Base-by-base conservation (phyloP, 495 filamentous ascomycete genomes). In the Lindgomyces ingoldianus region DNA sequence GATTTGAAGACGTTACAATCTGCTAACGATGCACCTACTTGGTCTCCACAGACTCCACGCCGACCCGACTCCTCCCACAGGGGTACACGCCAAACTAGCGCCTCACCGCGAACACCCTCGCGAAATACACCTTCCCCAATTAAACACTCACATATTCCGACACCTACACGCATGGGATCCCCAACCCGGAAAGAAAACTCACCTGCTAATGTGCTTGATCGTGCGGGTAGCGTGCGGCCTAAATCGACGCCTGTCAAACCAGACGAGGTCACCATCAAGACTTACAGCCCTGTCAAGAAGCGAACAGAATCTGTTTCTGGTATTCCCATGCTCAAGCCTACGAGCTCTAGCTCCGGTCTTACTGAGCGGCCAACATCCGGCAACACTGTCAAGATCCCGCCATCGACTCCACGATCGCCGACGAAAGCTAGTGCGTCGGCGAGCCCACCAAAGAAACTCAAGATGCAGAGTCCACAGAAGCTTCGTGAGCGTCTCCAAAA, bases 391-490 rank as follows among this genome's bases (percentile, higher is more conserved):
- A 74, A 74, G 52, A 8, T 60, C 2, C 64, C 62, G 24, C 58
- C 59, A 22, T 58, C 65, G 1, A 68, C 52, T 33, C 33, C 65
- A 4, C 58, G 60, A 2, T 60, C 69, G n/a, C 58, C 62, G 19
- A 59, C 33, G 3, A 69, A 67, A 36, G n/a, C 64, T 0, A 18
- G 47, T 18, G 46, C 48, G 0, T 24, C 58, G 29, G 29, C 57
- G 4, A 47, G 16, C 19, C 25, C 62, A 44, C 29, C 70, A 3
- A 63, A 62, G 65, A 94, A 89, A 68, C 79, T 95, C 58, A 88
- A 91, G 49, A 85, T 96, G 75, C 93, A 96, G 74, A 93, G 88
- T 45, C 90, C 93, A 0, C 91, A 95, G 67, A 97, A 96, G 78
- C 84, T 97, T 30, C 90, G 94, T 46, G 91, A 97, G 74, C 89